A percentile compares a stretch with the other conserved stretches of the same genome.
Conservation (phyloP, 1,139 yeast species). For the Pichia sp. region DNA sequence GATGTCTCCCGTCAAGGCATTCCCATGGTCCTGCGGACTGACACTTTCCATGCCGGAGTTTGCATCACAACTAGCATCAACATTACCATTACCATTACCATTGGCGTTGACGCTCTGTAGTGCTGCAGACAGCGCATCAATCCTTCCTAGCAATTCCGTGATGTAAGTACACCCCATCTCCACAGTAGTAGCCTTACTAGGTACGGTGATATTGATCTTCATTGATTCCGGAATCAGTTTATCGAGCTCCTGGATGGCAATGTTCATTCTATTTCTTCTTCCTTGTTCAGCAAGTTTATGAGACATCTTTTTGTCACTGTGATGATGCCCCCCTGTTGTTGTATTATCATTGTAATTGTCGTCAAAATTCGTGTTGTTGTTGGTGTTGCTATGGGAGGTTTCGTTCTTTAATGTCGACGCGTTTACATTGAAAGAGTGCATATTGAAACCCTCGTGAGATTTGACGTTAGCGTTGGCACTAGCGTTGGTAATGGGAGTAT, state of each 20-base stretch:
- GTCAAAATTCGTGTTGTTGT: slow-evolving; percentile 12
- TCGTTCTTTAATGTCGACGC: no score
- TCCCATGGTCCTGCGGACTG: slow-evolving; percentile 18
- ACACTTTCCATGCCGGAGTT: slow-evolving; percentile 10
- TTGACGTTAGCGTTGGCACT: slow-evolving; percentile 3
- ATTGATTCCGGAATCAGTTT: slow-evolving; percentile 56
- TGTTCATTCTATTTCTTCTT: slow-evolving; percentile 83
- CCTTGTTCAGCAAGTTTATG: slow-evolving; percentile 97
- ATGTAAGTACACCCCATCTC: slow-evolving; percentile 79
- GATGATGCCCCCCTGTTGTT: no score
- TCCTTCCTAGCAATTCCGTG: slow-evolving; percentile 40
- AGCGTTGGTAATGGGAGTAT: not conserved
- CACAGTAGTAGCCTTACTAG: slow-evolving; percentile 90
- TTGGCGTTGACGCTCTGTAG: not conserved
- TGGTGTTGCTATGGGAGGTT: no score
- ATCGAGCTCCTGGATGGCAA: slow-evolving; percentile 72
- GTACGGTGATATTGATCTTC: slow-evolving; percentile 53
- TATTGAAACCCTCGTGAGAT: no score
- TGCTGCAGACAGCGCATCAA: no score
- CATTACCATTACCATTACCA: not conserved
- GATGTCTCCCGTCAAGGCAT: not conserved
- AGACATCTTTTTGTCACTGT: slow-evolving; percentile 57
- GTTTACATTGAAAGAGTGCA: no score
- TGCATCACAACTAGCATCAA: not conserved
- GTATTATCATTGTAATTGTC: not conserved